These are phyloP conservation scores for Candida arabinofermentans DNA, from an alignment of 805 yeast genomes.

Conservation along the genomic window DNA sequence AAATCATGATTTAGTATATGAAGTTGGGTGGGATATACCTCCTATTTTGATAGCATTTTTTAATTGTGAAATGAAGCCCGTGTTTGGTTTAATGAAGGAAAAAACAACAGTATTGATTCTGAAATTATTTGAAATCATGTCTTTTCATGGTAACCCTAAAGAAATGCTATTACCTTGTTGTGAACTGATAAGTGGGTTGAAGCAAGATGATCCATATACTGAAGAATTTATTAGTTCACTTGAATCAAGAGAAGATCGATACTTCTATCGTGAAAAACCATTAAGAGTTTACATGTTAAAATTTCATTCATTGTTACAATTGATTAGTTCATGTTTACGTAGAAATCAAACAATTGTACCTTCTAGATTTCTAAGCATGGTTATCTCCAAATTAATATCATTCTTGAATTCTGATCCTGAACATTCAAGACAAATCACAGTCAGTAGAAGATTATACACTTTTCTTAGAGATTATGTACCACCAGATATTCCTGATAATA, in stretches of 20 bases:
- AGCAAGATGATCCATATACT: constrained; percentile 7
- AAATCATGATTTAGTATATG: constrained; percentile 49
- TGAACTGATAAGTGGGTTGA: constrained; percentile 50
- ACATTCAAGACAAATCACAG: constrained; percentile 31
- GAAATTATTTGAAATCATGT: constrained; percentile 57
- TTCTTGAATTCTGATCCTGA: constrained; percentile 42
- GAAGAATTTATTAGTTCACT: constrained; percentile 10
- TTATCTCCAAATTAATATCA: constrained; percentile 54
- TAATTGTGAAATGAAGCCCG: constrained; percentile 31
- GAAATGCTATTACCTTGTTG: constrained; percentile 70
- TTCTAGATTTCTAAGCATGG: constrained; percentile 71
- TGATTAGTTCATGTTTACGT: constrained; percentile 53
- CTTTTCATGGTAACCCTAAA: constrained; percentile 72
- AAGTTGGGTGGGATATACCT: constrained; percentile 94
- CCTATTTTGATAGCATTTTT: constrained; percentile 54
- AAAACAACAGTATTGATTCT: constrained; percentile 35
- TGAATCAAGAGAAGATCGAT: constrained; percentile 10
- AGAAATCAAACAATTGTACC: constrained; percentile 70
- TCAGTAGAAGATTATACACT: constrained; percentile 59
- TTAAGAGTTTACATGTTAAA: constrained; percentile 45
- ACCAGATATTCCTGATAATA: constrained; percentile 38
- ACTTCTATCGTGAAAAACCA: constrained; percentile 7
- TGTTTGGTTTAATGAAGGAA: constrained; percentile 33
- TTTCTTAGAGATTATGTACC: constrained; percentile 58
- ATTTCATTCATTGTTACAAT: constrained; percentile 64